Conservation (phyloP, 1,284 basidiomycete genomes). For the Fomitopsis pinicola region DNA sequence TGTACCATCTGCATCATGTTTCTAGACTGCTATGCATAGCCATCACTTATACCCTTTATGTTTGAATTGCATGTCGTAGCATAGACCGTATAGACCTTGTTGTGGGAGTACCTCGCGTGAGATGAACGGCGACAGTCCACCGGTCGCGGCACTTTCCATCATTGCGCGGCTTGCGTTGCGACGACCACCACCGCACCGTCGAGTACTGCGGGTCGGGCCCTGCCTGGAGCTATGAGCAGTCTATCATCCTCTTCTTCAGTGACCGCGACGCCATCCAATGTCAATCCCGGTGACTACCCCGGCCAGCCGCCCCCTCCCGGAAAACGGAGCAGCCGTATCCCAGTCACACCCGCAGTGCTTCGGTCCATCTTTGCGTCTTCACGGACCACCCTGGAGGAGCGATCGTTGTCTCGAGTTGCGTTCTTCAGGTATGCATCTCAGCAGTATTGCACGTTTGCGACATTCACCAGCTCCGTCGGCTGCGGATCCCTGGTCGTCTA, state of each 20-base stretch:
- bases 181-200: not conserved
- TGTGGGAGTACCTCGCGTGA: not conserved
- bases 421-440: conserved; percentile 66
- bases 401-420: conserved; percentile 74
- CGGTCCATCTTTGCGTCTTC: conserved; percentile 81
- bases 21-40: not conserved
- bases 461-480: not conserved
- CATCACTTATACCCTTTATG: not conserved
- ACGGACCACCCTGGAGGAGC: conserved; percentile 70
- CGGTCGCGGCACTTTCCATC: not conserved
- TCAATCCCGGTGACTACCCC: conserved; percentile 16
- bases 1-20: conserved; percentile 2
- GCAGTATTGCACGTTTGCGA: not conserved
- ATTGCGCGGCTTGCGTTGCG: not conserved
- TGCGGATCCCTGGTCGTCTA: not conserved
- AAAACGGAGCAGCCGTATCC: conserved; percentile 50
- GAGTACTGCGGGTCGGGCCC: not conserved
- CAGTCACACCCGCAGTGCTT: conserved; percentile 75
- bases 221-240: conserved; percentile 17
- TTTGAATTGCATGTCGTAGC: not conserved
- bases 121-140: not conserved
- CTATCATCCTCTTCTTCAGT: conserved; percentile 24
- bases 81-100: not conserved
- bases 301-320: conserved; percentile 20
- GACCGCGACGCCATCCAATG: conserved; percentile 20